Evolutionary conservation across 176 grass and related monocot genomes (phyloP).

Genomic region (Sorghum bicolor): DNA sequence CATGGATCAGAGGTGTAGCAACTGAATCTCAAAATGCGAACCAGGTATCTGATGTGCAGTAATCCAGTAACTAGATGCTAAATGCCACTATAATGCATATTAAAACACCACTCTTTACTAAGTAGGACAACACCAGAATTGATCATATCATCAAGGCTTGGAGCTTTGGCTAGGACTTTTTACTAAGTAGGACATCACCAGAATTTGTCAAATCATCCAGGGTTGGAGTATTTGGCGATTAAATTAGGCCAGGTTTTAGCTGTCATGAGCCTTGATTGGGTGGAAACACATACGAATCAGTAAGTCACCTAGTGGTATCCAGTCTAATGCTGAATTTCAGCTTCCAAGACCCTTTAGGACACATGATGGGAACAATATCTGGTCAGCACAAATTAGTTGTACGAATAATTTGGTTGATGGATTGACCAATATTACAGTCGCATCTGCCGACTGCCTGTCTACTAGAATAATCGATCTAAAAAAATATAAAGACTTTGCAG

Average conservation of each 20-base stretch:
- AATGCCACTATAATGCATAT: not conserved
- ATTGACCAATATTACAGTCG: not conserved
- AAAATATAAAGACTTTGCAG: conserved; percentile 7
- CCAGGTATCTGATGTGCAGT: not conserved
- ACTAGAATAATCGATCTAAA: not conserved
- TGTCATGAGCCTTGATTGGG: not conserved
- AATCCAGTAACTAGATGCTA: not conserved
- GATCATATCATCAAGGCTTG: not conserved
- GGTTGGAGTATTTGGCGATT: not conserved
- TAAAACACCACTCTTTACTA: not conserved
- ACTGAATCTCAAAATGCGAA: not conserved
- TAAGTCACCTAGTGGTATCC: not conserved
- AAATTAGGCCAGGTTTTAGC: not conserved
- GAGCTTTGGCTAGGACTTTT: not conserved
- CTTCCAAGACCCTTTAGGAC: not conserved
- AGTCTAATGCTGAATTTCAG: conserved; percentile 7
- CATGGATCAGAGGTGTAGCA: not conserved
- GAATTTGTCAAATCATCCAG: not conserved
- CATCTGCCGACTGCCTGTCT: not conserved
- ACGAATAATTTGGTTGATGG: not conserved
- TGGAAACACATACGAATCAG: not conserved
- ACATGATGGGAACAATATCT: not conserved
- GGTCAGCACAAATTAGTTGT: not conserved
- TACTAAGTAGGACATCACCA: no score
- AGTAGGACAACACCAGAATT: not conserved